Conservation (phyloP, 768 basidiomycete genomes). For the Leucocoprinus birnbaumii region DNA sequence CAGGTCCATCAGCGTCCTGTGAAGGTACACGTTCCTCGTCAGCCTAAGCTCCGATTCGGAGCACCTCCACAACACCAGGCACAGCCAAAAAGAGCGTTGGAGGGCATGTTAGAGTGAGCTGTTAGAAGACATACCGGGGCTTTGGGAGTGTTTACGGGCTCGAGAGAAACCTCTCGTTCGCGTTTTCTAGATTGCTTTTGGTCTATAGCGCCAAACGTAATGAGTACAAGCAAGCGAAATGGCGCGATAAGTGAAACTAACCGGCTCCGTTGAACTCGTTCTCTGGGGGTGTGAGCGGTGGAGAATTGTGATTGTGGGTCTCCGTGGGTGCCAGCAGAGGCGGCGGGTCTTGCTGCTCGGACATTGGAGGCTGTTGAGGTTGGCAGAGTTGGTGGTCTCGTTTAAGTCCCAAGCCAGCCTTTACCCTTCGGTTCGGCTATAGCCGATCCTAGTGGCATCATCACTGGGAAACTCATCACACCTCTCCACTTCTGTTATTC, state of each 20-base stretch:
- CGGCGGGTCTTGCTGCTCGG: not conserved
- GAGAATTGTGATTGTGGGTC: constrained; percentile 6
- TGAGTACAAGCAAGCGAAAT: constrained; percentile 12
- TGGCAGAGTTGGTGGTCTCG: constrained; percentile 3
- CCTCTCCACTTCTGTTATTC: not conserved
- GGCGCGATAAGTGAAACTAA: constrained; percentile 10
- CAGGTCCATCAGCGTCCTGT: constrained; percentile 39
- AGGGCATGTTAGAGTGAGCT: not conserved
- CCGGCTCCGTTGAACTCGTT: constrained; percentile 10
- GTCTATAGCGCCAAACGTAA: constrained; percentile 29
- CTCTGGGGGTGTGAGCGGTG: constrained; percentile 15
- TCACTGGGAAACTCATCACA: constrained; percentile 7
- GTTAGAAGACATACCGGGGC: constrained; percentile 30
- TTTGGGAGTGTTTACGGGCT: constrained; percentile 55
- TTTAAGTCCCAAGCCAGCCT: constrained; percentile 7
- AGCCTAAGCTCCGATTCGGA: constrained; percentile 10
- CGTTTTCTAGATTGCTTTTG: constrained; percentile 61
- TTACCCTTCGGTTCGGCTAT: constrained; percentile 28
- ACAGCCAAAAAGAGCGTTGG: constrained; percentile 10
- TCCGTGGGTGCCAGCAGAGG: not conserved
- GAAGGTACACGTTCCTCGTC: constrained; percentile 12
- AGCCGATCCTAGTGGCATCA: constrained; percentile 23
- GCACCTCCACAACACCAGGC: constrained; percentile 8
- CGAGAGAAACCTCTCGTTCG: constrained; percentile 75
- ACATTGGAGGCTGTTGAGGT: not conserved